A percentile compares a stretch with the other conserved stretches of the same genome.
phyloP scores from a whole-genome alignment of 2,329 filamentous ascomycete species.

The Gyromitra esculenta region DNA sequence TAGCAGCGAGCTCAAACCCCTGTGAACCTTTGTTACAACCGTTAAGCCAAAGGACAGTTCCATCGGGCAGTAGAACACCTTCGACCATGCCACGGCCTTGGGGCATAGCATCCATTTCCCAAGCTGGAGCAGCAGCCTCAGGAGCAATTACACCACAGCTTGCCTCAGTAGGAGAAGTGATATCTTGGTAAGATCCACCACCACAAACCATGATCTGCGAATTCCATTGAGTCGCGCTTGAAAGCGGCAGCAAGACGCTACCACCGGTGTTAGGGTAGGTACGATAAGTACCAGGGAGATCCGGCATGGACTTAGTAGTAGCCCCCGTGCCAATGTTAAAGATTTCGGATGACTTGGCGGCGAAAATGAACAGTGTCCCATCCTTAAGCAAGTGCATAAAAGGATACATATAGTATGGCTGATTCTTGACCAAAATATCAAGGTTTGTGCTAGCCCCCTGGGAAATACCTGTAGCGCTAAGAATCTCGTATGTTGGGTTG shows the following conservation, averaged over 20 bases:
- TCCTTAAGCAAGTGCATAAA: constrained; percentile 70
- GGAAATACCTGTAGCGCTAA: constrained; percentile 65
- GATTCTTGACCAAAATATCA: constrained; percentile 68
- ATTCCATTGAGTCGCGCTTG: constrained; percentile 65
- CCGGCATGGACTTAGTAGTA: constrained; percentile 64
- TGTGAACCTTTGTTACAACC: constrained; percentile 69
- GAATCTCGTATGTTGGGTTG: constrained; percentile 71
- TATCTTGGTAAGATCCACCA: constrained; percentile 70
- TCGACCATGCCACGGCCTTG: constrained; percentile 70
- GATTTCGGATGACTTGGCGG: constrained; percentile 67
- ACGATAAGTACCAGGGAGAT: constrained; percentile 68
- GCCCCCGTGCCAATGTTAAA: constrained; percentile 65
- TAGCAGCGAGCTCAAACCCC: constrained; percentile 68
- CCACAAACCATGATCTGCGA: constrained; percentile 69
- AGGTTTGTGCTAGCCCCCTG: constrained; percentile 65
- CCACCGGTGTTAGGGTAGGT: constrained; percentile 71
- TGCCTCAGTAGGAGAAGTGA: constrained; percentile 68
- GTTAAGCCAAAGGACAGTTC: constrained; percentile 70
- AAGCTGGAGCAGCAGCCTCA: constrained; percentile 63
- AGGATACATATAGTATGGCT: constrained; percentile 71
- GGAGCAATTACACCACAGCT: constrained; percentile 69
- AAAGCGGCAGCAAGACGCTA: constrained; percentile 68
- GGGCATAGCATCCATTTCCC: constrained; percentile 70
- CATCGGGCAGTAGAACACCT: constrained; percentile 69
- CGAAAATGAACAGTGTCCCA: constrained; percentile 69